Percentiles rank a stretch among this genome's conserved stretches.
Evolutionary conservation across 139 green algal species (phyloP).

Genomic region (Coelastrella sp.): DNA sequence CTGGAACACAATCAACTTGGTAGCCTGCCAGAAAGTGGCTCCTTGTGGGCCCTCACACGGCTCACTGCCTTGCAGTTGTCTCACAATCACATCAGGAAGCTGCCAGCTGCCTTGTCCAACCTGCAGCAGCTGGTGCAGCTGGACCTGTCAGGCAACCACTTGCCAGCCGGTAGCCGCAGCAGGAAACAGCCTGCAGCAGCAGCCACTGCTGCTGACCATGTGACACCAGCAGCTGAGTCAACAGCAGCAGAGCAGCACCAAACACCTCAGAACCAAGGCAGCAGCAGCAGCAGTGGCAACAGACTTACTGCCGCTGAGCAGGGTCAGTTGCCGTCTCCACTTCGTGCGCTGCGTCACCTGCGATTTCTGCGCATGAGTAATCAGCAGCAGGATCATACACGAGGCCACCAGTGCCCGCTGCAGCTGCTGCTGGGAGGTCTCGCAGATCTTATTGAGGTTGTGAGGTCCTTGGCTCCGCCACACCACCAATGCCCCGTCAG

Average conservation of each 20-base stretch:
- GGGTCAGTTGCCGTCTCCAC: background rate
- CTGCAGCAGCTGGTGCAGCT: conserved; percentile 28
- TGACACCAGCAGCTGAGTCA: background rate
- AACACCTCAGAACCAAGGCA: background rate
- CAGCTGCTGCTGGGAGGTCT: conserved; percentile 18
- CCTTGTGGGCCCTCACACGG: conserved; percentile 17
- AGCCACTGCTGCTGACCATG: background rate
- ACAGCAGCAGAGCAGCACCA: background rate
- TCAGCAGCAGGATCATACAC: background rate
- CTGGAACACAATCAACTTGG: conserved; percentile 27
- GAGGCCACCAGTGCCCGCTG: conserved; percentile 6
- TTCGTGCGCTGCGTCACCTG: background rate
- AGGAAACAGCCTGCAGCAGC: background rate
- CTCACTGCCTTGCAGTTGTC: conserved; percentile 2
- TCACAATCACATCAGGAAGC: conserved; percentile 21
- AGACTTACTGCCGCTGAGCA: background rate
- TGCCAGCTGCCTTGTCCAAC: background rate
- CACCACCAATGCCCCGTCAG: conserved; percentile 21
- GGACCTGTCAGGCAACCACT: conserved; percentile 36
- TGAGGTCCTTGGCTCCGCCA: background rate
- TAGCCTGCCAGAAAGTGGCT: background rate
- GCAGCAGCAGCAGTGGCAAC: conserved; percentile 8
- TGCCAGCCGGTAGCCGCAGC: background rate
- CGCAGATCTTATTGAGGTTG: background rate
- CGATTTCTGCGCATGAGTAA: conserved; percentile 7